Base-by-base conservation (phyloP, 1,139 yeast genomes). In the Suhomyces yuchorum region DNA sequence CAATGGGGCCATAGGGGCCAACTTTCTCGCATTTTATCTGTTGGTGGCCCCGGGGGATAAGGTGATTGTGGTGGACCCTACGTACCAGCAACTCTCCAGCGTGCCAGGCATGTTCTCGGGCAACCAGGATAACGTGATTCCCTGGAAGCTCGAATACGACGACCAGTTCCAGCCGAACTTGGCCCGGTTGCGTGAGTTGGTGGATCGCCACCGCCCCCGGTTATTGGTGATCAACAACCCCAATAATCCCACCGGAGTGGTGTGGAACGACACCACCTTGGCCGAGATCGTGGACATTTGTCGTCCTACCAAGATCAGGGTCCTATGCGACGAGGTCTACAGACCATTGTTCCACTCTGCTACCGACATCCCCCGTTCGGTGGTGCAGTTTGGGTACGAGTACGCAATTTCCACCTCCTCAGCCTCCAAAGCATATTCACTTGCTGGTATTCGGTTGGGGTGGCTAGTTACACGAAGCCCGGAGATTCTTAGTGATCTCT, bases 1-100 rank as follows among this genome's bases (percentile, higher is more conserved):
- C 20, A 79, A 80, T 56, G 85, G 85, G 14, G 84, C 84, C 4
- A 81, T 81, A 59, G 85, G 81, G 3, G 85, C 79, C 40, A 81
- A 81, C 55, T 81, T 78, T 54, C 64, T 80, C 43, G 56, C 71
- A 0, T 71, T 76, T 53, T 80, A 79, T 55, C 63, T 80, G 0
- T 52, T 80, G n/a, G 71, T 76, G 2, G 72, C 73, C 28, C 68
- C 73, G 2, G 76, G 71, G 2, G 84, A 80, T 55, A 81, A 75
- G 51, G 78, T 76, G 2, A 67, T 81, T 41, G 78, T 75, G 19
- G 73, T 78, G 5, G 73, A 71, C 45, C 85, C 85, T 15, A 70
- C 76, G 1, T 81, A 81, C 60, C 81, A 78, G 57, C 85, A 80
- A 56, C 61, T 81, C 24, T 58, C 68, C 28, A 74, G 82, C 32